Base-by-base conservation (phyloP, 2,329 filamentous ascomycete genomes). In the Aureobasidium sp. region DNA sequence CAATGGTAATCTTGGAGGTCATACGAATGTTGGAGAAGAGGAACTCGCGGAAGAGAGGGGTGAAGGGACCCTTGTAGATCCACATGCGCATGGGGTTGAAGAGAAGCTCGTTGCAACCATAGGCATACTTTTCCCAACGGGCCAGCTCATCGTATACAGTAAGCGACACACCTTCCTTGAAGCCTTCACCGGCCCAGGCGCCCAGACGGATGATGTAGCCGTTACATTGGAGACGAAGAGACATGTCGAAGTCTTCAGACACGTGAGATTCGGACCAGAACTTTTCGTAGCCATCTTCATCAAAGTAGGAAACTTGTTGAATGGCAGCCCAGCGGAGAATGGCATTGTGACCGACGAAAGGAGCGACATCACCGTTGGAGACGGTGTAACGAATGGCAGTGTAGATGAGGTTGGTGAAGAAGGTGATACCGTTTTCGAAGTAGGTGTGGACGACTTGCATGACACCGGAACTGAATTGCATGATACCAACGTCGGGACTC, bases 351-450 rank as follows among this genome's bases (percentile, higher is more conserved):
- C 88, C 88, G 64, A 91, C 88, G 66, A 91, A 91, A 0, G 87
- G 87, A 0, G 87, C 85, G 7, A 87, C 83, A 59, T 91, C 88
- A 5, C 88, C 88, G 55, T 83, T 86, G 7, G 84, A 83, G 32
- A 90, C 86, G 25, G 85, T 83, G 68, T 86, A 91, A 30, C 82
- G 79, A 68, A 91, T 91, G 37, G 86, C 83, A 0, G 83, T 86
- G 76, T 91, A 92, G 67, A 91, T 84, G 57, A 91, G 80, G 69
- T 91, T 86, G 45, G 88, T 91, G 75, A 91, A 91, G 76, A 88
- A 91, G 1, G 87, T 89, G 68, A 90, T 88, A 47, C 84, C 86
- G 66, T 86, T 87, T 73, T 92, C 89, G 67, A 91, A 91, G 74
- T 85, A 89, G 59, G 82, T 86, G 67, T 83, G 77, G 1, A 85